Conservation (phyloP, 2,329 filamentous ascomycete genomes). For the Rhynchosporium graminicola region DNA sequence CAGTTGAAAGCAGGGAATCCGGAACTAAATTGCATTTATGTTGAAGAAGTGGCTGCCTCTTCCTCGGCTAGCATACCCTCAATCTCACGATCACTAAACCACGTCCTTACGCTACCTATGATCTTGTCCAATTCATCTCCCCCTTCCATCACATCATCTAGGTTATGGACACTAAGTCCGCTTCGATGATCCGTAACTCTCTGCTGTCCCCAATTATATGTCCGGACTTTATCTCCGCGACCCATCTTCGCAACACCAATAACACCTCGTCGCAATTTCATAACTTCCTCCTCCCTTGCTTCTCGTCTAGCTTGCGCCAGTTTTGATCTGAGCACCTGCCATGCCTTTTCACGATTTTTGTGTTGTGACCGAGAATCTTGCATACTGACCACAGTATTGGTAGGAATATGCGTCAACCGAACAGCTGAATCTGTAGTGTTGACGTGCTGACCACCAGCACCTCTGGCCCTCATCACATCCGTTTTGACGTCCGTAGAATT, state of each 20-base stretch:
- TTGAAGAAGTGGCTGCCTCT: constrained; percentile 37
- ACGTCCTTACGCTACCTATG: constrained; percentile 67
- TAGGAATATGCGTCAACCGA: constrained; percentile 86
- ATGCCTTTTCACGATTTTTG: constrained; percentile 84
- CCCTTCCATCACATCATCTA: constrained; percentile 66
- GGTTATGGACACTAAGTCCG: constrained; percentile 63
- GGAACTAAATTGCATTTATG: constrained; percentile 20
- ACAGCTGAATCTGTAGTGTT: constrained; percentile 98
- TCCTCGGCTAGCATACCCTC: constrained; percentile 57
- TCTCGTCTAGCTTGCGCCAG: constrained; percentile 80
- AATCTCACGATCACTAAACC: constrained; percentile 67
- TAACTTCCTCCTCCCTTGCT: constrained; percentile 78
- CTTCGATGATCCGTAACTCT: constrained; percentile 73
- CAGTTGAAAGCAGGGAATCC: not conserved
- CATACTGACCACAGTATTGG: constrained; percentile 83
- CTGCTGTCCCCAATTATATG: constrained; percentile 72
- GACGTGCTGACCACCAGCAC: constrained; percentile 95
- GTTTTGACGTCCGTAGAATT: constrained; percentile 77
- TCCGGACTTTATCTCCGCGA: constrained; percentile 85
- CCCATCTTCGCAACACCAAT: constrained; percentile 81
- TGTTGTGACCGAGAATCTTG: constrained; percentile 91
- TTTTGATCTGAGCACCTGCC: constrained; percentile 79
- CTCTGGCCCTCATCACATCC: constrained; percentile 89
- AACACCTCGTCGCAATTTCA: constrained; percentile 73
- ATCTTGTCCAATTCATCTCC: constrained; percentile 62